These are phyloP conservation scores for Cytospora piceicola DNA, from an alignment of 2,329 filamentous ascomycete species.

Conservation along the genomic window DNA sequence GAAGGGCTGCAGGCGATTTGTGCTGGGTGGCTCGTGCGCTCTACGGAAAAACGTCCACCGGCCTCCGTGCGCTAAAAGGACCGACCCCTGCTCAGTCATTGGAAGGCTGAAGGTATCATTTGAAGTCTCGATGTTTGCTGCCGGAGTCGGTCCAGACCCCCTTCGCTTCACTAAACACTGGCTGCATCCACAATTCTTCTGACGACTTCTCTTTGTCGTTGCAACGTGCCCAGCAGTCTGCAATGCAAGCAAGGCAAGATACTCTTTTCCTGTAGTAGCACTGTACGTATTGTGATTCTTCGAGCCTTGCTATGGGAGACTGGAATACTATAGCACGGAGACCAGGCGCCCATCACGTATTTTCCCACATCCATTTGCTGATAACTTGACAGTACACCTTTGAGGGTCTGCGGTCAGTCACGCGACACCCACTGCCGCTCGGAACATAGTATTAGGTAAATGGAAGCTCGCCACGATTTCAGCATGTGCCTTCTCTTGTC, in stretches of 20 bases:
- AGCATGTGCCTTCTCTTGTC: background rate
- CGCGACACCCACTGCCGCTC: background rate
- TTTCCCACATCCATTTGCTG: too few relatives aligned
- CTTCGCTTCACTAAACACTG: background rate
- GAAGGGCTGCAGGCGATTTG: slow-evolving; percentile 16
- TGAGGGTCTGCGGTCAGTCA: too few relatives aligned
- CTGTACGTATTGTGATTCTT: too few relatives aligned
- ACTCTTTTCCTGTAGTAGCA: too few relatives aligned
- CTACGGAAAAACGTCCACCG: slow-evolving; percentile 20
- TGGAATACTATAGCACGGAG: too few relatives aligned
- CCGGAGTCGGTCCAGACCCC: background rate
- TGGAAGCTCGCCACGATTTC: background rate
- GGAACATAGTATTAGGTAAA: background rate
- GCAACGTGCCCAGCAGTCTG: too few relatives aligned
- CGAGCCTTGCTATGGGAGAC: too few relatives aligned
- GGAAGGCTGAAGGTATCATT: background rate
- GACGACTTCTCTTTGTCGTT: too few relatives aligned
- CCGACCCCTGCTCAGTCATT: background rate
- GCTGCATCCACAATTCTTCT: too few relatives aligned
- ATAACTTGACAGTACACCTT: too few relatives aligned
- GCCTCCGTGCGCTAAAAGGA: background rate
- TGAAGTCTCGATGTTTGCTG: background rate
- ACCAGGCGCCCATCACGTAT: too few relatives aligned
- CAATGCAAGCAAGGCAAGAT: too few relatives aligned
- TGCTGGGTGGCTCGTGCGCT: slow-evolving; percentile 14